Conservation (phyloP, 164 flowering plant species). For the Dillenia turbinata region DNA sequence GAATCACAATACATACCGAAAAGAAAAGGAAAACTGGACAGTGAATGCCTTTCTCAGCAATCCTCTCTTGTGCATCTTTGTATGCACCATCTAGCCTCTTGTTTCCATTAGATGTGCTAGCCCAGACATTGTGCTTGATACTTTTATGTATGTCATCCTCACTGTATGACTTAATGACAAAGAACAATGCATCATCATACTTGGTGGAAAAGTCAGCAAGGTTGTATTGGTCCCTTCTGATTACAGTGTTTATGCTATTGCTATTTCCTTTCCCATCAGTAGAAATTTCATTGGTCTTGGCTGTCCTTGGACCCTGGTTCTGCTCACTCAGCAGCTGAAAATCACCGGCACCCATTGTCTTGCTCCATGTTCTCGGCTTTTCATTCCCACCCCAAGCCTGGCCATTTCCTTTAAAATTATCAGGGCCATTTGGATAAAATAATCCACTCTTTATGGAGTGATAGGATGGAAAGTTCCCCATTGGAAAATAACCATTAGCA, state of each 20-base stretch:
- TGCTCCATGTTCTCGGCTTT: conserved; percentile 37
- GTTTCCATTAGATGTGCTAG: conserved; percentile 82
- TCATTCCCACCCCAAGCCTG: conserved; percentile 33
- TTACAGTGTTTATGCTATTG: conserved; percentile 15
- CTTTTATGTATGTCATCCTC: conserved; percentile 85
- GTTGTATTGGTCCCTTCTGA: conserved; percentile 50
- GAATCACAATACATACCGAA: conserved; percentile 40
- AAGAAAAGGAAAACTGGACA: conserved; percentile 78
- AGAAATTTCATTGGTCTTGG: conserved; percentile 17
- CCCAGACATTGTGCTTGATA: conserved; percentile 82
- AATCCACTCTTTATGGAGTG: conserved; percentile 34
- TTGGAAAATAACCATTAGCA: conserved; percentile 28
- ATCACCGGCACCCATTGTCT: conserved; percentile 24
- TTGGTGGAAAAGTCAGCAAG: conserved; percentile 45
- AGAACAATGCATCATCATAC: conserved; percentile 60
- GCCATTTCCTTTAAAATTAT: conserved; percentile 26
- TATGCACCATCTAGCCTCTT: conserved; percentile 64
- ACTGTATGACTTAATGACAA: conserved; percentile 81
- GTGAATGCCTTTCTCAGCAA: conserved; percentile 27
- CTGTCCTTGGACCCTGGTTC: conserved; percentile 49
- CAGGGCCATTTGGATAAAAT: conserved; percentile 29
- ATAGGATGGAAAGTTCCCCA: conserved; percentile 21
- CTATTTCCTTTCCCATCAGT: conserved; percentile 16
- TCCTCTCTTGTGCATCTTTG: conserved; percentile 47
- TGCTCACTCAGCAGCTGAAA: conserved; percentile 42